A percentile compares a stretch with the other conserved stretches of the same genome.
These are phyloP conservation scores for Acanthamoeba triangularis DNA, from an alignment of 208 protist genomes.

Conservation along the genomic window DNA sequence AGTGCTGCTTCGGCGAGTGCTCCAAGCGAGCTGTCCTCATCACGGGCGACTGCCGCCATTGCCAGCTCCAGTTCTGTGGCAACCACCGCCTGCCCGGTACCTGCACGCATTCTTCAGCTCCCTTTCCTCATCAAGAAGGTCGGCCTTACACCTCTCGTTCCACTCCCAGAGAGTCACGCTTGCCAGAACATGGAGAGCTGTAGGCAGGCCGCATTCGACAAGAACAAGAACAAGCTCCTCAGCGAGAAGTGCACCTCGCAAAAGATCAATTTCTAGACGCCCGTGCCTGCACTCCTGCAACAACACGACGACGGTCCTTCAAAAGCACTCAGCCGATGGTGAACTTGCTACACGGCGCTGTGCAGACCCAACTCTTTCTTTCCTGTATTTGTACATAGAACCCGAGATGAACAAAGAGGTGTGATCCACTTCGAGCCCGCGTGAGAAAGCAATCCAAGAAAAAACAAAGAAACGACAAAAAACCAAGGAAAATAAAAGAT, in stretches of 20 bases:
- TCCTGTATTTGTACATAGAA: too few relatives aligned
- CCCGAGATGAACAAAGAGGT: too few relatives aligned
- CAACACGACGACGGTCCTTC: too few relatives aligned
- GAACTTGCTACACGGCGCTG: too few relatives aligned
- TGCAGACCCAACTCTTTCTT: too few relatives aligned
- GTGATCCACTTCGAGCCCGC: too few relatives aligned
- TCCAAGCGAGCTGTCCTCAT: slow-evolving; percentile 78
- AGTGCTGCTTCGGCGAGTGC: slow-evolving; percentile 84
- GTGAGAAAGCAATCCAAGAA: too few relatives aligned
- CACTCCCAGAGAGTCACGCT: neutral
- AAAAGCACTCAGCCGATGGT: too few relatives aligned
- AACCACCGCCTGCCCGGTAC: slow-evolving; percentile 85
- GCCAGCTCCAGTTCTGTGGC: slow-evolving; percentile 82
- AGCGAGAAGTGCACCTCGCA: slow-evolving; percentile 18
- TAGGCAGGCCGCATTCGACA: slow-evolving; percentile 18
- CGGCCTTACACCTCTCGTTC: too few relatives aligned
- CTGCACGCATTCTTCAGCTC: neutral
- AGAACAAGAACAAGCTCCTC: slow-evolving; percentile 28
- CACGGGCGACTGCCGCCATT: slow-evolving; percentile 88
- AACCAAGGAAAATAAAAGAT: too few relatives aligned
- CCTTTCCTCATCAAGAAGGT: neutral
- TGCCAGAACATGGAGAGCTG: slow-evolving; percentile 49
- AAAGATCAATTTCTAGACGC: neutral
- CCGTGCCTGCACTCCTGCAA: too few relatives aligned
- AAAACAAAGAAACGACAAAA: too few relatives aligned